Evolutionary conservation across 495 filamentous ascomycete genomes (phyloP).

Genomic region (Copromyces sp.): DNA sequence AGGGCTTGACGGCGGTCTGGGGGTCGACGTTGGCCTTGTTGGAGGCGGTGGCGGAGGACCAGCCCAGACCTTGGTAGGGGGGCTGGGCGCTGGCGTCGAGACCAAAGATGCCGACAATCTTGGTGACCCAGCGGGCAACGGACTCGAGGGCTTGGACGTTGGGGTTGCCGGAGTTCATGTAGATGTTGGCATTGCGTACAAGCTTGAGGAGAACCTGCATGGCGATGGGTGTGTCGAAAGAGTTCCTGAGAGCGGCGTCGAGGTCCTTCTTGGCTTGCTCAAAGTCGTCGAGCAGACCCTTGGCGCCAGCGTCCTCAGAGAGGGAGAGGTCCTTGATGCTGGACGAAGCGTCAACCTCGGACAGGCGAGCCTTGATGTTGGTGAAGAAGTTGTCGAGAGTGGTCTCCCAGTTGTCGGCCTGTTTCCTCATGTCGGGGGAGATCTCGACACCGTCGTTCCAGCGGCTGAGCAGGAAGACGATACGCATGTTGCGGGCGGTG

Average conservation of each 20-base stretch:
- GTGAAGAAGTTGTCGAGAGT: constrained; percentile 88
- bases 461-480: constrained; percentile 76
- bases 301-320: constrained; percentile 14
- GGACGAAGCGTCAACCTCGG: constrained; percentile 29
- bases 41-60: constrained; percentile 62
- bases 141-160: constrained; percentile 45
- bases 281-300: constrained; percentile 34
- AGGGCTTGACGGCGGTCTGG: constrained; percentile 34
- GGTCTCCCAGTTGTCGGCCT: constrained; percentile 68
- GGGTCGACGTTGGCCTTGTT: constrained; percentile 39
- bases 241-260: constrained; percentile 64
- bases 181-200: constrained; percentile 63
- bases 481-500: constrained; percentile 69
- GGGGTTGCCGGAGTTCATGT: constrained; percentile 45
- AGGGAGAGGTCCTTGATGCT: constrained; percentile 37
- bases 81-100: constrained; percentile 58
- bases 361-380: constrained; percentile 54
- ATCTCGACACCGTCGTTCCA: constrained; percentile 94
- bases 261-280: constrained; percentile 55
- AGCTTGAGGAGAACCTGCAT: constrained; percentile 68
- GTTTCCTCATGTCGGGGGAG: constrained; percentile 65
- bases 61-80: constrained; percentile 59
- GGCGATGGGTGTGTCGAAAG: constrained; percentile 73
- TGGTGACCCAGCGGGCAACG: constrained; percentile 71
- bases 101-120: constrained; percentile 74